Base-by-base conservation (phyloP, 176 grass and related monocot species). In the Alloteropsis semialata region DNA sequence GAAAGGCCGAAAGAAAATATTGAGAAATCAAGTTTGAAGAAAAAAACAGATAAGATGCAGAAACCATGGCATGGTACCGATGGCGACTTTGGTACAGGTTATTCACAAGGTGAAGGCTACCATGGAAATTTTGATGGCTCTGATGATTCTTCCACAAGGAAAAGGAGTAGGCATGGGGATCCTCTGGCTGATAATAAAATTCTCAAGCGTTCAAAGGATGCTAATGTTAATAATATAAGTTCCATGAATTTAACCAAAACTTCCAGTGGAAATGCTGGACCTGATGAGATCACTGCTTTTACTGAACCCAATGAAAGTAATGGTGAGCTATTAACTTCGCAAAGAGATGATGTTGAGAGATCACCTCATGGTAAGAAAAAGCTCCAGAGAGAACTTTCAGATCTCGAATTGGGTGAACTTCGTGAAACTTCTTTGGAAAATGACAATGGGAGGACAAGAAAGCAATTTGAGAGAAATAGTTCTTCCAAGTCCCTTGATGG, bases 391-490 rank as follows among this genome's bases (percentile, higher is more conserved):
- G 97, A 99, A 45, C 76, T 81, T 24, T 99, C 97, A 55, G 97
- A 99, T 80, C 93, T 99, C 19, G 97, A 99, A 82, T 90, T 94
- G 66, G 97, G 93, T 59, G 97, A 99, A 79, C 84, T 99, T 80
- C 93, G 91, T 50, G 93, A 94, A 69, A 48, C 86, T 49, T 82
- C 81, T 59, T 67, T 67, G 74, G 93, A 83, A 49, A 94, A 96
- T 80, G 89, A 92, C 15, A 82, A 67, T 44, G 88, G 49, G 34
- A 85, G 37, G 65, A 50, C 59, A 77, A 90, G 79, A 91, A 90
- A 87, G 79, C 87, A 92, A 81, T 88, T 94, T 77, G 96, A 93
- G 71, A 96, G 91, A 87, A 99, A 88, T 80, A 92, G 80, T 90
- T 92, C 91, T 77, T 93, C 85, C 51, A 99, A 96, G 86, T 88